Evolutionary conservation across 441 rosid species (phyloP).

Genomic region (Euphorbia schlechtendalii): DNA sequence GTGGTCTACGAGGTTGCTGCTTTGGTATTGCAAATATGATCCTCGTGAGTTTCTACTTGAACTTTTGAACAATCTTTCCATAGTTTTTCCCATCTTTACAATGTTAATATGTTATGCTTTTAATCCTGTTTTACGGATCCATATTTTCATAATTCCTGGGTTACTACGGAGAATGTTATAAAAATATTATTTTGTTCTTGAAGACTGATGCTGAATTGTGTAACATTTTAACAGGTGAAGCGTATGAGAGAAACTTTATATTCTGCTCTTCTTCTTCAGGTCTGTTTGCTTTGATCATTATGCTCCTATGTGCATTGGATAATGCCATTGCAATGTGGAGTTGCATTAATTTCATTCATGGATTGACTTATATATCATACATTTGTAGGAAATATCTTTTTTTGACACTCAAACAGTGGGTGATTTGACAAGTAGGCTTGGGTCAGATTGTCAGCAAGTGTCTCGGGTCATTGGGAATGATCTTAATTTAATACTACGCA

Average conservation of each 20-base stretch:
- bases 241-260: constrained; percentile 91
- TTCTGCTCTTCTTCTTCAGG: constrained; percentile 90
- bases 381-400: constrained; percentile 78
- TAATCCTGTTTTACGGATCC: neutral
- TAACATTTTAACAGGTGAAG: constrained; percentile 52
- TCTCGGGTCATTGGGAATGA: constrained; percentile 92
- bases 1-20: constrained; percentile 87
- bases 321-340: constrained; percentile 2
- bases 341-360: constrained; percentile 12
- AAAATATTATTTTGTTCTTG: neutral
- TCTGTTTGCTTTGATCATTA: constrained; percentile 19
- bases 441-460: constrained; percentile 97
- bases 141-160: neutral
- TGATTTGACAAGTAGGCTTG: constrained; percentile 96
- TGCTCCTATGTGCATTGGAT: constrained; percentile 10
- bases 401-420: constrained; percentile 93
- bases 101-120: neutral
- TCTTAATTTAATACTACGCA: constrained; percentile 79
- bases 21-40: constrained; percentile 95
- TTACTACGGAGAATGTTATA: too few relatives aligned
- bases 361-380: constrained; percentile 9
- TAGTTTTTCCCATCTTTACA: neutral
- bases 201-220: constrained; percentile 16
- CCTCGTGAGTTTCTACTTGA: constrained; percentile 56
- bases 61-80: neutral